Evolutionary conservation across 1,284 basidiomycete genomes (phyloP), one percentile per base, ranked within the genome.

Genomic region (Boletellus sp.): DNA sequence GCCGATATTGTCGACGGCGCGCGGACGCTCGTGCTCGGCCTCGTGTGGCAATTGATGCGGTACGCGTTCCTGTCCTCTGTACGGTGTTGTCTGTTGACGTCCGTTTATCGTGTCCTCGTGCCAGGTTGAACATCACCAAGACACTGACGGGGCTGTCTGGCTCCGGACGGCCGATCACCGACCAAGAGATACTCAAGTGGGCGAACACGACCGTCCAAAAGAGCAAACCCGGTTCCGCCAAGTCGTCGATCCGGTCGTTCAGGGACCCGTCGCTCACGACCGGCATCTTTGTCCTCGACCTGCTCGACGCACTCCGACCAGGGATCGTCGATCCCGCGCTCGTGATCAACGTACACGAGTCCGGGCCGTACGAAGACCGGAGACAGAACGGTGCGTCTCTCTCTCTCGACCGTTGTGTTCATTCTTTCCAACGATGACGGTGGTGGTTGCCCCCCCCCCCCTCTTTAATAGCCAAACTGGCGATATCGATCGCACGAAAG

Each of bases 11-110:
- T 96, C 49, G 96, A 99, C 65, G 94, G 89, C 22, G 81, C 79
- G 46, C 89, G 86, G 71, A 98, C 95, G 11, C 79, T 99, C 45
- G 93, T 97, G 4, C 82, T 99, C 21, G 97, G 96, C 24, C 81
- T 98, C 24, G 94, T 98, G 0, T 99, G 96, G 96, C 96, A 98
- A 69, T 76, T 98, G 54, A 98, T 98, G 96, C 76, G 91, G 87
- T 89, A 57, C 43, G 80, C 18, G 21, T 15, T 10, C 8, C 0
- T 19, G 13, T 12, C 5, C 8, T 22, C 0, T n/a, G n/a, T n/a
- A n/a, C 22, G 22, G 22, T 22, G 22, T n/a, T n/a, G n/a, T n/a
- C n/a, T n/a, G n/a, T n/a, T n/a, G n/a, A n/a, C n/a, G n/a, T n/a
- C n/a, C n/a, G n/a, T n/a, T n/a, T n/a, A n/a, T n/a, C n/a, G n/a